Evolutionary conservation across 768 basidiomycete genomes (phyloP).

Genomic region (Boletellus emodensis): DNA sequence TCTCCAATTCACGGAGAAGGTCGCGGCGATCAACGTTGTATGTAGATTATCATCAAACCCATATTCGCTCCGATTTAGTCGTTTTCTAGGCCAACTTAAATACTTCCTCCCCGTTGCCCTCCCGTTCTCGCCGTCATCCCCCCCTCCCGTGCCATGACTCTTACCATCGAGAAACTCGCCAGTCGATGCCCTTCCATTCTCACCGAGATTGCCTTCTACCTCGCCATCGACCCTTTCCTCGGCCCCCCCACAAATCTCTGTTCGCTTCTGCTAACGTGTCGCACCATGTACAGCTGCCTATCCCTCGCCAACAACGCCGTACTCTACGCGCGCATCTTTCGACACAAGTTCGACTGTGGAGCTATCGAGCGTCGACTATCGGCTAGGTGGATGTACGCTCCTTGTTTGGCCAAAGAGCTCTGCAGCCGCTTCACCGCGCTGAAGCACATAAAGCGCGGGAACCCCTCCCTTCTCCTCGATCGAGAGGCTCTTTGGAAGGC

Average conservation of each 20-base stretch:
- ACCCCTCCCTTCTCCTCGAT: constrained; percentile 13
- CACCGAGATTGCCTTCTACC: constrained; percentile 42
- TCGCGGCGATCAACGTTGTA: constrained; percentile 36
- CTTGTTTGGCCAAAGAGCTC: constrained; percentile 41
- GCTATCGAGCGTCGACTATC: constrained; percentile 40
- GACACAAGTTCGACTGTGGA: constrained; percentile 40
- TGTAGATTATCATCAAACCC: constrained; percentile 34
- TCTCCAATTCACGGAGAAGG: constrained; percentile 30
- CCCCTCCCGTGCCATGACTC: background rate
- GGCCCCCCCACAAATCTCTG: constrained; percentile 43
- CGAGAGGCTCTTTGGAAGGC: constrained; percentile 50
- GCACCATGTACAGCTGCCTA: constrained; percentile 33
- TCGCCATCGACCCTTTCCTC: constrained; percentile 34
- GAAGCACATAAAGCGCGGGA: constrained; percentile 36
- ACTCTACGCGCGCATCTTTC: constrained; percentile 44
- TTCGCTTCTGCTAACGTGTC: constrained; percentile 38
- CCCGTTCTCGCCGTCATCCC: constrained; percentile 1
- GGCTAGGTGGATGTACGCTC: constrained; percentile 34
- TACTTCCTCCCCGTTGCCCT: constrained; percentile 17
- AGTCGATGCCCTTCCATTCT: constrained; percentile 16
- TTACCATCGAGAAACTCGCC: constrained; percentile 20
- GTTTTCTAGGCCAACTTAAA: constrained; percentile 27
- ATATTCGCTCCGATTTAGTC: constrained; percentile 30
- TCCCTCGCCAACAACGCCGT: constrained; percentile 33
- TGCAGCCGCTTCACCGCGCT: constrained; percentile 40